Evolutionary conservation across 1,284 basidiomycete species (phyloP).

Genomic region (Tilletia indica): DNA sequence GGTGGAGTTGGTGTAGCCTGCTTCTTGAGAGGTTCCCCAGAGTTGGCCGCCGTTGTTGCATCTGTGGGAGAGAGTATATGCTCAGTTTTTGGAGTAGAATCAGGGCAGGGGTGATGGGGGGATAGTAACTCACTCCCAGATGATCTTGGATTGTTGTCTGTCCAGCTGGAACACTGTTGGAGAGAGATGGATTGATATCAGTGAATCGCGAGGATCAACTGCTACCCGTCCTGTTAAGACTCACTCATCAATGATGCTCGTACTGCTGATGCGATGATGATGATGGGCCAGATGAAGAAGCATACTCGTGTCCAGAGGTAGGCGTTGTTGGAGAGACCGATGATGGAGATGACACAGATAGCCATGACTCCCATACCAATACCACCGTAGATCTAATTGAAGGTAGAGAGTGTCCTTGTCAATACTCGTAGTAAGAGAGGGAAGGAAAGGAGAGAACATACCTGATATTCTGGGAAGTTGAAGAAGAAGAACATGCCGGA

Average conservation of each 20-base stretch:
- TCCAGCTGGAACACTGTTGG: slow-evolving; percentile 43
- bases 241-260: slow-evolving; percentile 74
- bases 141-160: slow-evolving; percentile 61
- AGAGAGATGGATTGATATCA: neutral
- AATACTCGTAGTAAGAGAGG: too few relatives aligned
- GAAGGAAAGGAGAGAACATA: neutral
- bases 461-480: slow-evolving; percentile 62
- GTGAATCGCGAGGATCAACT: too few relatives aligned
- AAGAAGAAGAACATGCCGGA: slow-evolving; percentile 71
- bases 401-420: slow-evolving; percentile 16
- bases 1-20: slow-evolving; percentile 56
- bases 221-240: slow-evolving; percentile 24
- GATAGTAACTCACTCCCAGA: slow-evolving; percentile 62
- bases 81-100: neutral
- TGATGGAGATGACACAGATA: slow-evolving; percentile 64
- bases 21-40: slow-evolving; percentile 63
- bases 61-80: neutral
- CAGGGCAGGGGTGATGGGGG: neutral
- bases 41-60: slow-evolving; percentile 71
- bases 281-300: slow-evolving; percentile 71
- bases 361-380: slow-evolving; percentile 66
- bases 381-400: slow-evolving; percentile 68
- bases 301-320: slow-evolving; percentile 70
- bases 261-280: slow-evolving; percentile 68
- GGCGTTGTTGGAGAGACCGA: slow-evolving; percentile 70